Evolutionary conservation across 2,329 filamentous ascomycete genomes (phyloP).

Genomic region (Calonectria pauciramosa): DNA sequence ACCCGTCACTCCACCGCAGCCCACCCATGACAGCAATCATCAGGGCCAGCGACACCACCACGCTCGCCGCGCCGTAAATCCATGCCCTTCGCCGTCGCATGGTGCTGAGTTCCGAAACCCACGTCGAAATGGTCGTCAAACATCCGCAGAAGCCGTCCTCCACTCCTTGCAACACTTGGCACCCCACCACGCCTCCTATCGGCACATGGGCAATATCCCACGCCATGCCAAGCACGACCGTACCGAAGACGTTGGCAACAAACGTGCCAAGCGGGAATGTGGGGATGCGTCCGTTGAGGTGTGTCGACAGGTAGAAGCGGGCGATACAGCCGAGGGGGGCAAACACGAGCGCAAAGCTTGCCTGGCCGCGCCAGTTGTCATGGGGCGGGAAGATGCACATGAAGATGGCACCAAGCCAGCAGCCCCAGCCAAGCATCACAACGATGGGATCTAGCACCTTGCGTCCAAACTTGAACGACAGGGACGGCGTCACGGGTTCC

Average conservation of each 20-base stretch:
- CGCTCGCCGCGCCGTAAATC: conserved; percentile 74
- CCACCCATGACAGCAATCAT: conserved; percentile 82
- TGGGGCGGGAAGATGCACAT: conserved; percentile 80
- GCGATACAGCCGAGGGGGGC: conserved; percentile 83
- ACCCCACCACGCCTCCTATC: conserved; percentile 69
- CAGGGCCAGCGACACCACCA: conserved; percentile 69
- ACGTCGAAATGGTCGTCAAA: conserved; percentile 76
- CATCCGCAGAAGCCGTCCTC: conserved; percentile 79
- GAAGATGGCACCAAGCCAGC: conserved; percentile 83
- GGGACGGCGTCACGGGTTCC: conserved; percentile 69
- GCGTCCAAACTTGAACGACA: conserved; percentile 70
- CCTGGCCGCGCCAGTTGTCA: conserved; percentile 81
- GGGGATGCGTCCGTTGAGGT: conserved; percentile 76
- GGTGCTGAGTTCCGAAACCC: conserved; percentile 72
- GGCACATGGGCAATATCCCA: conserved; percentile 83
- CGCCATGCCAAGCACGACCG: conserved; percentile 79
- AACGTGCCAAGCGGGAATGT: conserved; percentile 91
- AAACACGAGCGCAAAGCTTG: conserved; percentile 83
- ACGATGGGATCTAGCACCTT: conserved; percentile 73
- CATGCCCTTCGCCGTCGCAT: conserved; percentile 72
- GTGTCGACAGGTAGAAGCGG: conserved; percentile 79
- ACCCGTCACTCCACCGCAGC: conserved; percentile 77
- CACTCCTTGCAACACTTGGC: conserved; percentile 76
- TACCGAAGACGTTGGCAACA: conserved; percentile 83
- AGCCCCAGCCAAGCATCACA: conserved; percentile 76